Evolutionary conservation across 306 rosid genomes (phyloP).

Genomic region (Sicyos baderoa): DNA sequence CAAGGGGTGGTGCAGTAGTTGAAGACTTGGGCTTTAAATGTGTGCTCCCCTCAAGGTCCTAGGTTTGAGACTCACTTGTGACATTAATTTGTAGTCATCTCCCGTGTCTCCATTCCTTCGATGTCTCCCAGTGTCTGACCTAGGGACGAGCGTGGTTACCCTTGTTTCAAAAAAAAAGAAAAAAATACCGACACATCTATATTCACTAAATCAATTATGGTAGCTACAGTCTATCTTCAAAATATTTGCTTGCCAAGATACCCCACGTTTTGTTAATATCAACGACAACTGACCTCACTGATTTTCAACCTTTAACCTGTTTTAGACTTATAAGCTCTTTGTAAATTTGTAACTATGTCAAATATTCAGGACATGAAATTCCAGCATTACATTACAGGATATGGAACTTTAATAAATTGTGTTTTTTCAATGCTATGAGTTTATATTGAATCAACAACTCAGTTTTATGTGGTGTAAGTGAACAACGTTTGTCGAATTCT

Average conservation of each 20-base stretch:
- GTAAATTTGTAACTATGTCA: background rate
- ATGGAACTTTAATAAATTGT: background rate
- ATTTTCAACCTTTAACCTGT: background rate
- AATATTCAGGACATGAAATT: background rate
- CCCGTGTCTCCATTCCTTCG: too few species aligned
- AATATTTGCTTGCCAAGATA: constrained; percentile 7
- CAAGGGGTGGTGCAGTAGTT: too few species aligned
- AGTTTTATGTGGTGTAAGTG: background rate
- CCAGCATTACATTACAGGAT: background rate
- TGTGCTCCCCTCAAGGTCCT: too few species aligned
- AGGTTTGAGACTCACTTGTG: too few species aligned
- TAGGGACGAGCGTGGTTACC: too few species aligned
- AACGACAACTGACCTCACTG: background rate
- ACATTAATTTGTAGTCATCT: too few species aligned
- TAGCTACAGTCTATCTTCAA: background rate
- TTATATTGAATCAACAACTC: background rate
- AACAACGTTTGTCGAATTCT: constrained; percentile 1
- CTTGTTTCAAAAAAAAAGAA: too few species aligned
- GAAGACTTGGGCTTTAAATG: too few species aligned
- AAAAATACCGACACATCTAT: background rate
- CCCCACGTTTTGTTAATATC: background rate
- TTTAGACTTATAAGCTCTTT: background rate
- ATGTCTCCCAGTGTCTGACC: too few species aligned
- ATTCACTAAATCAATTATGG: background rate
- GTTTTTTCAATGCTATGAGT: background rate